Conservation (phyloP, 2,329 filamentous ascomycete species). For the Pseudofabraea citricarpa region DNA sequence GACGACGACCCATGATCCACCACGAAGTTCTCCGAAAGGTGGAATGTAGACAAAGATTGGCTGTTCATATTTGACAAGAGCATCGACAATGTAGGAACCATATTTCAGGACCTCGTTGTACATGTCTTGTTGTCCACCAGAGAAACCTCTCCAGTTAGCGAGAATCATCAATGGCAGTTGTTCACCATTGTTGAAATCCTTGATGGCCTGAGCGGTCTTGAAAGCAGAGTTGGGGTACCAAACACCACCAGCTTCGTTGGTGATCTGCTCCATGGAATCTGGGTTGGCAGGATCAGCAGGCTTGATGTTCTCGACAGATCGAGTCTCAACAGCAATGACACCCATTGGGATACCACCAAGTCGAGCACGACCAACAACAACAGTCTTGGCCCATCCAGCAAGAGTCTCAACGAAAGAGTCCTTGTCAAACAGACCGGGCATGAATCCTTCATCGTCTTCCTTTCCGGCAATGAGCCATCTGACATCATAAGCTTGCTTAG, state of each 20-base stretch:
- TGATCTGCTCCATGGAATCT: constrained; percentile 94
- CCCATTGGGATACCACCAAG: constrained; percentile 96
- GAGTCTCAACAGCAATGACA: constrained; percentile 95
- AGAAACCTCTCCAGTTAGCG: constrained; percentile 99
- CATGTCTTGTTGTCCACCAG: constrained; percentile 98
- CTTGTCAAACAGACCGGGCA: constrained; percentile 90
- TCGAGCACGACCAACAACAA: constrained; percentile 92
- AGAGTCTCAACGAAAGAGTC: constrained; percentile 96
- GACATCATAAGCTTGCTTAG: constrained; percentile 83
- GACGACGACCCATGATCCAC: constrained; percentile 98
- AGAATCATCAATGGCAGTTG: constrained; percentile 98
- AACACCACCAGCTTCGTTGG: constrained; percentile 93
- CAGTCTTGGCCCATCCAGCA: constrained; percentile 93
- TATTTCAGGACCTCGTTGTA: constrained; percentile 99
- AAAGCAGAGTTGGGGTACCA: constrained; percentile 99
- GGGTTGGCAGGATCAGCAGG: constrained; percentile 97
- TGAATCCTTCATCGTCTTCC: constrained; percentile 73
- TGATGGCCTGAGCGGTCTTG: constrained; percentile 98
- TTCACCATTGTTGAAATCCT: constrained; percentile 98
- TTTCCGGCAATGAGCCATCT: constrained; percentile 89
- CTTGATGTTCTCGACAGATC: constrained; percentile 92
- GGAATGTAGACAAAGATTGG: constrained; percentile 99
- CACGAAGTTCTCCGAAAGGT: constrained; percentile 91
- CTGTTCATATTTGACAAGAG: constrained; percentile 97
- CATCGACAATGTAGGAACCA: constrained; percentile 97